Conservation (phyloP, 768 basidiomycete genomes). For the Asterophora lycoperdoides region DNA sequence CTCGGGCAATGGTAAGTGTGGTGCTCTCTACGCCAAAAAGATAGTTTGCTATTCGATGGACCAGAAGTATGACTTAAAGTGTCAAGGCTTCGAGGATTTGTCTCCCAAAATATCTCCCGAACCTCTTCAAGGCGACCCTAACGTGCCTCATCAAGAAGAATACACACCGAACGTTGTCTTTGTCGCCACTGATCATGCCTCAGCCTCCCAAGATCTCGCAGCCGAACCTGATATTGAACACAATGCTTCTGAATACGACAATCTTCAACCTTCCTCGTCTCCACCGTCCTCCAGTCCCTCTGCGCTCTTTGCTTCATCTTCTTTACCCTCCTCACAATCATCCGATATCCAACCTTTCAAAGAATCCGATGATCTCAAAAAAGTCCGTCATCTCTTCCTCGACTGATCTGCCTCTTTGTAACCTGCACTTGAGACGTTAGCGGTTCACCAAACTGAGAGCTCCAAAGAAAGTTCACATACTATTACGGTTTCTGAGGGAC, state of each 20-base stretch:
- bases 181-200: neutral
- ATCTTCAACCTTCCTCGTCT: conserved; percentile 17
- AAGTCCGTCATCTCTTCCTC: conserved; percentile 1
- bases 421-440: neutral
- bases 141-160: neutral
- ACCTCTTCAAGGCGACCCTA: neutral
- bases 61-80: neutral
- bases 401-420: neutral
- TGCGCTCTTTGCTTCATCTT: conserved; percentile 40
- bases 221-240: neutral
- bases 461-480: neutral
- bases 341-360: neutral
- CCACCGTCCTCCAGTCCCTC: conserved; percentile 47
- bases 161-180: neutral
- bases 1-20: neutral
- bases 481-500: no score
- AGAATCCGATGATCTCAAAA: neutral
- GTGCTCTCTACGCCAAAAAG: no score
- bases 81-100: neutral
- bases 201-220: neutral
- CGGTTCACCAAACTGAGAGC: neutral
- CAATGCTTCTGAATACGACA: neutral
- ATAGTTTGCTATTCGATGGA: neutral
- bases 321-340: conserved; percentile 31
- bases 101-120: neutral